phyloP scores from a whole-genome alignment of 2,329 filamentous ascomycete species.

The Sarocladium kiliense region DNA sequence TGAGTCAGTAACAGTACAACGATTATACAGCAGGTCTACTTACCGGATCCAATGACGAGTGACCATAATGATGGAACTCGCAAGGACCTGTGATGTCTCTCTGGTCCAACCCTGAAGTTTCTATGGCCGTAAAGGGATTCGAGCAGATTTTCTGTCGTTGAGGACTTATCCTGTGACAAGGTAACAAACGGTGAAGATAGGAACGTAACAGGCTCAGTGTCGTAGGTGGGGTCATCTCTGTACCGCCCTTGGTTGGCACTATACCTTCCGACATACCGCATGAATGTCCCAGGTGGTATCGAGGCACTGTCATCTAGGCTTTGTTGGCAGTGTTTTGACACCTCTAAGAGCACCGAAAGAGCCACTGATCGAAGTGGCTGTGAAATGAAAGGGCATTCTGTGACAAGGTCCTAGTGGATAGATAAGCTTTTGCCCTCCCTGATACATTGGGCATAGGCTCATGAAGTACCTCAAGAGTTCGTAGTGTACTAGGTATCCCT shows the following conservation, averaged over 20 bases:
- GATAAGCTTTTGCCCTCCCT: neutral
- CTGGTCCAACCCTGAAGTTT: neutral
- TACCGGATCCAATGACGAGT: neutral
- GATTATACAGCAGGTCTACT: neutral
- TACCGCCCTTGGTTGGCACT: neutral
- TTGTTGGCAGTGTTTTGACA: neutral
- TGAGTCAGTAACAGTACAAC: neutral
- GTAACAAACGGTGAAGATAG: neutral
- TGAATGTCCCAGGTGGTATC: neutral
- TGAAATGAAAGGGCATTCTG: neutral
- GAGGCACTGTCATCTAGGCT: neutral
- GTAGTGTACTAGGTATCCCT: neutral
- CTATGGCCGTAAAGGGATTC: neutral
- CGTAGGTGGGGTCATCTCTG: neutral
- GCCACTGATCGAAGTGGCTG: neutral
- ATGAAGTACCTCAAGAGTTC: neutral
- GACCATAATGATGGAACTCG: neutral
- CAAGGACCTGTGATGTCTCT: neutral
- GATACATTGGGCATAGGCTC: neutral
- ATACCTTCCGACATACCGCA: neutral
- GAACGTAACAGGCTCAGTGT: neutral
- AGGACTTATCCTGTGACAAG: neutral
- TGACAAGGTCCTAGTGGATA: neutral
- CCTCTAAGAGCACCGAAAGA: neutral
- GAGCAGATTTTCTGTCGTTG: neutral